Base-by-base conservation (phyloP, 2,329 filamentous ascomycete genomes). In the Neospermospora avenae region DNA sequence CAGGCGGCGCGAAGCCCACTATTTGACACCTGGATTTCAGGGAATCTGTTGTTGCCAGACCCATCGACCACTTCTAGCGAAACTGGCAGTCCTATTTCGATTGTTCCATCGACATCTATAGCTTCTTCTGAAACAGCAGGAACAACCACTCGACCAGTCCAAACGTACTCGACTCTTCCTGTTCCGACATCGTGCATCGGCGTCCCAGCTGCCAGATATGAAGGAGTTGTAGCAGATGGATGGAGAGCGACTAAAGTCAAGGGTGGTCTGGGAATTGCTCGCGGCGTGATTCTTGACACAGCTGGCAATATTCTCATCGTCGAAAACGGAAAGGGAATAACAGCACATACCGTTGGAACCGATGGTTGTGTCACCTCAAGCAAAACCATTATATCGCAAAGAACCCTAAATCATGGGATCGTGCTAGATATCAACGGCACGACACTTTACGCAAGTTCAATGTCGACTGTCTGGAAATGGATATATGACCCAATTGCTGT, bases 391-490 rank as follows among this genome's bases (percentile, higher is more conserved):
- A 55, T 63, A 1, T 35, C 42, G 18, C 57, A 60, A 20, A 34
- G 31, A 16, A 63, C 52, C 25, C 55, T 63, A 44, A 63, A 49
- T 28, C 61, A 61, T 46, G 61, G 61, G 2, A 63, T 63, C 14
- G 46, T 37, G 1, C 49, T 67, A 11, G 60, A 55, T 37, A 45
- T 53, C 22, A 62, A 65, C 51, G 56, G 59, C 2, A 67, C 61
- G 18, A 67, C 59, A 2, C 41, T 65, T 16, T 67, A 65, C 46
- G 65, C 65, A 16, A 67, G 63, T 57, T 61, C 61, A 31, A 59
- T 58, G 46, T 63, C 65, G 7, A 63, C 52, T 10, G 63, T 64
- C 1, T 67, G 49, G 34, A 57, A 39, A n/a, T 64, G 62, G 62
- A 60, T 59, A 18, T 62, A 60, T 25, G 60, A 62, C 41, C 41